phyloP scores from a whole-genome alignment of 345 rosid genomes.

The Passiflora organensis region DNA sequence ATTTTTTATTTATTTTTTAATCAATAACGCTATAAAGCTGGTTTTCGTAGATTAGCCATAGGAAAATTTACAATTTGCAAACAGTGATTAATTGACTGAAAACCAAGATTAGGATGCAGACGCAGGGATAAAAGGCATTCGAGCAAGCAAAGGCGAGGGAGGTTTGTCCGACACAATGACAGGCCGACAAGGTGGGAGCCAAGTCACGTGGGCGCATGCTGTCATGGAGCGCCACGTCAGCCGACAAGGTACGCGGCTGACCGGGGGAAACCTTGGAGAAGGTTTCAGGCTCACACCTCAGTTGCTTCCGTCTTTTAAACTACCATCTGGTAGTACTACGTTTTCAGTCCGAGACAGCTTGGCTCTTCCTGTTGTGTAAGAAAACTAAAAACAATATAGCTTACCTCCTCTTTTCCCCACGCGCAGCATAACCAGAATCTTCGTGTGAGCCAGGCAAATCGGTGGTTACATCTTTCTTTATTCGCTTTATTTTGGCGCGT shows the following conservation, averaged over 20 bases:
- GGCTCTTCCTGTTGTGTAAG: neutral
- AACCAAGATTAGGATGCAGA: neutral
- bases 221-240: constrained; percentile 26
- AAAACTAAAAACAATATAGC: neutral
- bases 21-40: too few relatives aligned
- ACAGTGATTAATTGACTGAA: neutral
- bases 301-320: neutral
- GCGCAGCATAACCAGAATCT: neutral
- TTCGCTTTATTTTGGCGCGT: too few relatives aligned
- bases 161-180: constrained; percentile 19
- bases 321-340: too few relatives aligned
- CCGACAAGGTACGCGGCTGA: constrained; percentile 35
- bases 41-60: too few relatives aligned
- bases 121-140: too few relatives aligned
- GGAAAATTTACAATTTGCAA: too few relatives aligned
- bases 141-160: neutral
- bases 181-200: constrained; percentile 34
- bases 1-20: too few relatives aligned
- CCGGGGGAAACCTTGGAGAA: constrained; percentile 12
- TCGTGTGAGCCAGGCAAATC: neutral
- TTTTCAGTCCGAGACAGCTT: constrained; percentile 20
- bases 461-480: too few relatives aligned
- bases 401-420: neutral
- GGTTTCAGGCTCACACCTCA: neutral
- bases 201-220: constrained; percentile 23